Percentiles rank a stretch among this genome's conserved stretches.
Conservation (phyloP, 768 basidiomycete species). For the Tylopilus vinaceipallidus region DNA sequence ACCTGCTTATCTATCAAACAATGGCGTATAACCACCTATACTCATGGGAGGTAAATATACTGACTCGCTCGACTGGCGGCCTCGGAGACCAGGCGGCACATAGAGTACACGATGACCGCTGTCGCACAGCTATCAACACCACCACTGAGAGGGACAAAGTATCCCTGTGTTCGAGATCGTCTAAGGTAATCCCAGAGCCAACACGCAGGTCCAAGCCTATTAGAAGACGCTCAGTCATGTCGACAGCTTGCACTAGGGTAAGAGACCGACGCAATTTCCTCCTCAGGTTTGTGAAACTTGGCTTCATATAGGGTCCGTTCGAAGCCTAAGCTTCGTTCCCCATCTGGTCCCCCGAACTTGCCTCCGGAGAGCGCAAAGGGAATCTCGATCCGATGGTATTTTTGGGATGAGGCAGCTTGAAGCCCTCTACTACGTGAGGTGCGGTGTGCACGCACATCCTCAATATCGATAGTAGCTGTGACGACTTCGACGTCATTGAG, state of each 20-base stretch:
- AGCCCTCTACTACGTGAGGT: slow-evolving; percentile 81
- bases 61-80: slow-evolving; percentile 75
- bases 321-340: slow-evolving; percentile 46
- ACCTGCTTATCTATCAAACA: slow-evolving; percentile 67
- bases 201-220: slow-evolving; percentile 92
- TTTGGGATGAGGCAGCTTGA: slow-evolving; percentile 77
- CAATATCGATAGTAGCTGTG: slow-evolving; percentile 94
- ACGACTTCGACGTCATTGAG: slow-evolving; percentile 95
- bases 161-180: slow-evolving; percentile 89
- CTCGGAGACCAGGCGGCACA: slow-evolving; percentile 88
- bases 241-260: neutral
- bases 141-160: slow-evolving; percentile 92
- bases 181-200: slow-evolving; percentile 99
- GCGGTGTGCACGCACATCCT: slow-evolving; percentile 90
- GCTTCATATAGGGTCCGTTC: slow-evolving; percentile 42
- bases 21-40: neutral
- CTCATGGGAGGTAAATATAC: neutral
- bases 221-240: neutral
- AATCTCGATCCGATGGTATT: slow-evolving; percentile 82
- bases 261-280: slow-evolving; percentile 90
- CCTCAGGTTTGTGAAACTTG: slow-evolving; percentile 81
- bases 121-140: slow-evolving; percentile 99
- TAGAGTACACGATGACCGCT: slow-evolving; percentile 91
- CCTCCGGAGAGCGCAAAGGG: slow-evolving; percentile 77
- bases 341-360: slow-evolving; percentile 61